Evolutionary conservation across 345 rosid genomes (phyloP).

Genomic region (Gossypioides kirkii): DNA sequence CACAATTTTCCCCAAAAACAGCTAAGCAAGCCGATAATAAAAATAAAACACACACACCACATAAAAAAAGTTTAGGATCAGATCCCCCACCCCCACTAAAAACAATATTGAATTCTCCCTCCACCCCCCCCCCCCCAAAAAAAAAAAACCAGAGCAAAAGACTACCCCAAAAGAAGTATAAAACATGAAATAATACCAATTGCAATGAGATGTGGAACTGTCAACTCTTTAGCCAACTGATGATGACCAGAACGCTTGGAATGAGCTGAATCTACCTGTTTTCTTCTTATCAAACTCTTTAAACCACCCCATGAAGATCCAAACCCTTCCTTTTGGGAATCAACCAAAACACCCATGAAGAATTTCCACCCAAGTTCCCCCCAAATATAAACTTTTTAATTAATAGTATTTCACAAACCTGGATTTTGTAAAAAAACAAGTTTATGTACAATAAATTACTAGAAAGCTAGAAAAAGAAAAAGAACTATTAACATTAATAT

Average conservation of each 20-base stretch:
- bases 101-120: too few species aligned
- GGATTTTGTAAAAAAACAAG: not conserved
- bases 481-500: not conserved
- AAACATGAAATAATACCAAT: constrained; percentile 41
- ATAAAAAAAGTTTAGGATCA: not conserved
- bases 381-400: not conserved
- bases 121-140: not conserved
- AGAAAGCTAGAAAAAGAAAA: not conserved
- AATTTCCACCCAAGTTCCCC: not conserved
- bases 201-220: constrained; percentile 69
- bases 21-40: not conserved
- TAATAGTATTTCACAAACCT: not conserved
- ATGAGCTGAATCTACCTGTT: constrained; percentile 72
- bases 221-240: constrained; percentile 69
- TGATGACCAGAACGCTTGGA: constrained; percentile 25
- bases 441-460: not conserved
- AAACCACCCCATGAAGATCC: constrained; percentile 45
- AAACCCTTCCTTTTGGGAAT: constrained; percentile 36
- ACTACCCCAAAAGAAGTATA: not conserved
- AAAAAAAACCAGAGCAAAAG: not conserved
- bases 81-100: not conserved
- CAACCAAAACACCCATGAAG: constrained; percentile 48
- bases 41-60: not conserved
- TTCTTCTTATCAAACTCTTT: constrained; percentile 62
- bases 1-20: not conserved